phyloP scores from a whole-genome alignment of 192 early-diverging fungal genomes.

The Coemansia sp. region DNA sequence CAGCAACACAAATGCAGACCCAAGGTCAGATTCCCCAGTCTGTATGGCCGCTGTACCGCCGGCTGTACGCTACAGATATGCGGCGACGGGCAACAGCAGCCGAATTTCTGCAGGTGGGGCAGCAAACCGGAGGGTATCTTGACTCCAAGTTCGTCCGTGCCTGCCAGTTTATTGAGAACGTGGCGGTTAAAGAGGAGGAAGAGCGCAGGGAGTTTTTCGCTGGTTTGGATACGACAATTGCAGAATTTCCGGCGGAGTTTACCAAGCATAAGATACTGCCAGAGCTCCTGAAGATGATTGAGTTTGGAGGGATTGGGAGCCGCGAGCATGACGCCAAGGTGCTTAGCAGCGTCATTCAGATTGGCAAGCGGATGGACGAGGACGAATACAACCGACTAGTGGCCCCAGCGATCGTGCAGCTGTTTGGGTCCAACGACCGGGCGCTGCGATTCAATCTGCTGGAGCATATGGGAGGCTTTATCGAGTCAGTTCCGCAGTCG shows the following conservation, averaged over 20 bases:
- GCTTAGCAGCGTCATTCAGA: slow-evolving; percentile 76
- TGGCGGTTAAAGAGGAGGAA: slow-evolving; percentile 82
- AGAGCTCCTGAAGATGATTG: slow-evolving; percentile 79
- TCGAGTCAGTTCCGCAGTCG: slow-evolving; percentile 66
- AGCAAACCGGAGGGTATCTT: slow-evolving; percentile 66
- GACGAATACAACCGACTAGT: slow-evolving; percentile 74
- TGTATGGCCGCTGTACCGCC: slow-evolving; percentile 61
- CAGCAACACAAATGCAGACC: slow-evolving; percentile 10
- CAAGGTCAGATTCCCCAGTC: slow-evolving; percentile 35
- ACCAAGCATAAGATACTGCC: slow-evolving; percentile 92
- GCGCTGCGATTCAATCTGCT: slow-evolving; percentile 79
- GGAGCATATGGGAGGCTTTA: slow-evolving; percentile 74
- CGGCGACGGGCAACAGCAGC: slow-evolving; percentile 62
- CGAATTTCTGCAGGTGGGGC: slow-evolving; percentile 68
- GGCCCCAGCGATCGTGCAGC: slow-evolving; percentile 69
- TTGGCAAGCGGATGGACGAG: slow-evolving; percentile 68
- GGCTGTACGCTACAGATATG: slow-evolving; percentile 61
- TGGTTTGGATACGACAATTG: slow-evolving; percentile 69
- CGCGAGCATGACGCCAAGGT: slow-evolving; percentile 60
- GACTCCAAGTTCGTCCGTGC: slow-evolving; percentile 80
- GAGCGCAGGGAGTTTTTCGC: slow-evolving; percentile 86
- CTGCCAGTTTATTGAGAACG: slow-evolving; percentile 86
- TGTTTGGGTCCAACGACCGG: slow-evolving; percentile 87
- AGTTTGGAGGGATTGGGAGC: slow-evolving; percentile 68
- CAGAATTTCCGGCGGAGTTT: slow-evolving; percentile 78